These are phyloP conservation scores for Phytopythium vexans DNA, from an alignment of 352 stramenopile species.

Conservation along the genomic window DNA sequence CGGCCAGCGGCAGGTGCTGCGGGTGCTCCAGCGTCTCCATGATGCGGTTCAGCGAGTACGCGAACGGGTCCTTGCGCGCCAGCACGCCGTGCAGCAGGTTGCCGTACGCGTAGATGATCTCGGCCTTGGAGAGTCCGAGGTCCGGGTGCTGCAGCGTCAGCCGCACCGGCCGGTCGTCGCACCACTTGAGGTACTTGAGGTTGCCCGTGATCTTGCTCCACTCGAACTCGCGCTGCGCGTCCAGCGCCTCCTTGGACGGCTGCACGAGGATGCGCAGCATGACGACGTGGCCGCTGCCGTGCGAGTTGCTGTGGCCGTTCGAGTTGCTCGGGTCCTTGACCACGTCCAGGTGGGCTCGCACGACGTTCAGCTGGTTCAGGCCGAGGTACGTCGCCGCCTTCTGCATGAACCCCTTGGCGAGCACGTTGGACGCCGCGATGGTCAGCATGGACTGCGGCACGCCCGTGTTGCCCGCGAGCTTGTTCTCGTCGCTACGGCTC, in stretches of 20 bases:
- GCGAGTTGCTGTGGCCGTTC: conserved; percentile 11
- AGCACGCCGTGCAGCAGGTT: conserved; percentile 95
- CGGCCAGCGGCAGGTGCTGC: conserved; percentile 87
- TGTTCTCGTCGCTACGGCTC: conserved; percentile 78
- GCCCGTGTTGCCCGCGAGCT: conserved; percentile 45
- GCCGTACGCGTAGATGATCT: conserved; percentile 95
- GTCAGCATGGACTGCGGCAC: conserved; percentile 82
- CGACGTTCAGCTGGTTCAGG: conserved; percentile 93
- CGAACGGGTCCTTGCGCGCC: conserved; percentile 91
- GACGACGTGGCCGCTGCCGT: conserved; percentile 52
- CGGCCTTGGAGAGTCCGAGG: conserved; percentile 88
- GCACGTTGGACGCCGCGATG: conserved; percentile 77
- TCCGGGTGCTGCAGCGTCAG: conserved; percentile 85
- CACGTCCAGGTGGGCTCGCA: conserved; percentile 94
- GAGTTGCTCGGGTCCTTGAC: conserved; percentile 78
- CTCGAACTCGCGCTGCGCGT: conserved; percentile 56
- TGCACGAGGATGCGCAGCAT: conserved; percentile 84
- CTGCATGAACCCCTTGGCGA: conserved; percentile 79
- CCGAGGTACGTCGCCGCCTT: conserved; percentile 87
- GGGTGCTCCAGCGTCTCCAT: conserved; percentile 90
- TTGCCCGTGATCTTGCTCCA: conserved; percentile 84
- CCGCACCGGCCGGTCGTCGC: conserved; percentile 76
- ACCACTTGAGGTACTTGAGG: conserved; percentile 88
- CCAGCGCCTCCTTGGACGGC: conserved; percentile 49
- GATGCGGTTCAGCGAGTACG: conserved; percentile 94